These are phyloP conservation scores for Cercospora brassicicola DNA, from an alignment of 2,329 filamentous ascomycete species.

Conservation along the genomic window DNA sequence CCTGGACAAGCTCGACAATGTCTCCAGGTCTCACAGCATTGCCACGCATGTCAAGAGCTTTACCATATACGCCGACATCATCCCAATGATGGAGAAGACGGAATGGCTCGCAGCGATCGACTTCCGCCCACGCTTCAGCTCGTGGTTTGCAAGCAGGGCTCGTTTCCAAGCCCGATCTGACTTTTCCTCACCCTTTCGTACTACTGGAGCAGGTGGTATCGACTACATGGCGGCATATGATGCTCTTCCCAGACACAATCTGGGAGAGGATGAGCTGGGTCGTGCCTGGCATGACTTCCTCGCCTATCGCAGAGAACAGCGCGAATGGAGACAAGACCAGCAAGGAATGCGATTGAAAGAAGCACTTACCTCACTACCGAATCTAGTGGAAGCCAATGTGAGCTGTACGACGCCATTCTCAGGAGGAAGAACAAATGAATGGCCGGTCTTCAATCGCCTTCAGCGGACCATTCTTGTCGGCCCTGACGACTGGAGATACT, in stretches of 20 bases:
- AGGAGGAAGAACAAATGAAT: conserved; percentile 15
- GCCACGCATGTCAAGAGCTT: conserved; percentile 32
- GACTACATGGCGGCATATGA: conserved; percentile 18
- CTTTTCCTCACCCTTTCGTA: not conserved
- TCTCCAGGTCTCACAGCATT: conserved; percentile 26
- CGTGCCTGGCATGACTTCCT: conserved; percentile 17
- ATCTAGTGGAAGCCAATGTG: conserved; percentile 23
- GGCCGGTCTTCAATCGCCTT: conserved; percentile 26
- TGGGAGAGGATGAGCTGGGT: conserved; percentile 21
- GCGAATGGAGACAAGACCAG: conserved; percentile 21
- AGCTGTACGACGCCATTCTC: conserved; percentile 18
- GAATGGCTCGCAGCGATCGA: conserved; percentile 16
- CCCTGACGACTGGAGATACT: conserved; percentile 25
- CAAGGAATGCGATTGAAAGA: conserved; percentile 23
- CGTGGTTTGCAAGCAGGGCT: conserved; percentile 2
- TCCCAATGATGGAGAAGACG: conserved; percentile 25
- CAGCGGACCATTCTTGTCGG: not conserved
- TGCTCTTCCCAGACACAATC: conserved; percentile 19
- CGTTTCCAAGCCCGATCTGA: not conserved
- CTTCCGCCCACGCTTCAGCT: conserved; percentile 13
- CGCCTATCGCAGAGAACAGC: conserved; percentile 8
- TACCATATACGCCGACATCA: conserved; percentile 33
- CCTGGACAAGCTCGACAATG: conserved; percentile 23
- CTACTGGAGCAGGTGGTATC: not conserved
- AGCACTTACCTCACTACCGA: conserved; percentile 26